phyloP scores from a whole-genome alignment of 495 filamentous ascomycete species.

The Talaromyces thailandensis region DNA sequence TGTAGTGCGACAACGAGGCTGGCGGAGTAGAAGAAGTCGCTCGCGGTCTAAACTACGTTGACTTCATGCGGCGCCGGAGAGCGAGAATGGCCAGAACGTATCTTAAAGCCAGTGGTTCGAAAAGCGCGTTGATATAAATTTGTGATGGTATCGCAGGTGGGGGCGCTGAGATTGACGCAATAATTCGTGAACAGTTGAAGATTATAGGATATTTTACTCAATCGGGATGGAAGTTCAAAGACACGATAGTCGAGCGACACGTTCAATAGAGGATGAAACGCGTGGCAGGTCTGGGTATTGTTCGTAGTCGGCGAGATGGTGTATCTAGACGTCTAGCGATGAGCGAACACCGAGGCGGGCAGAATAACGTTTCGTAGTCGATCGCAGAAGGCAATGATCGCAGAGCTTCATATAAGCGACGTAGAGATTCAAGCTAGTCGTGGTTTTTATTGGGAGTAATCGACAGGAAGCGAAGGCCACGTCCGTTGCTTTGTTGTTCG shows the following conservation, averaged over 20 bases:
- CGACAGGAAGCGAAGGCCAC: neutral
- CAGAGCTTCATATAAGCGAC: neutral
- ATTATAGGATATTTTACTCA: neutral
- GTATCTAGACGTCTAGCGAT: neutral
- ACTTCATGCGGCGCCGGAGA: neutral
- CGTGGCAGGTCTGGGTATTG: neutral
- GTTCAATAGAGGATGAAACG: neutral
- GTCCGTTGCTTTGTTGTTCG: neutral
- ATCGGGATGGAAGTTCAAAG: neutral
- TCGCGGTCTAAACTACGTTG: neutral
- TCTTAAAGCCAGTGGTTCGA: neutral
- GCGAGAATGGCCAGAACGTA: neutral
- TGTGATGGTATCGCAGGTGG: neutral
- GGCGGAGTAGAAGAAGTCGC: neutral
- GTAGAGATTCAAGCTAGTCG: neutral
- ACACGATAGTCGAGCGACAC: neutral
- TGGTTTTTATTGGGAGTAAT: neutral
- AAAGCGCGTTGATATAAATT: neutral
- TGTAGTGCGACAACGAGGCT: neutral
- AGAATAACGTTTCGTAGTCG: neutral
- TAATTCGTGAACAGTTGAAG: neutral
- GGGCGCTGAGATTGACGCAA: neutral
- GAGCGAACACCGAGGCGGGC: neutral
- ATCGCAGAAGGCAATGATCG: neutral
- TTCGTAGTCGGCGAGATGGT: neutral